Conservation (phyloP, 148 eudicot genomes). For the Cornus controversa region DNA sequence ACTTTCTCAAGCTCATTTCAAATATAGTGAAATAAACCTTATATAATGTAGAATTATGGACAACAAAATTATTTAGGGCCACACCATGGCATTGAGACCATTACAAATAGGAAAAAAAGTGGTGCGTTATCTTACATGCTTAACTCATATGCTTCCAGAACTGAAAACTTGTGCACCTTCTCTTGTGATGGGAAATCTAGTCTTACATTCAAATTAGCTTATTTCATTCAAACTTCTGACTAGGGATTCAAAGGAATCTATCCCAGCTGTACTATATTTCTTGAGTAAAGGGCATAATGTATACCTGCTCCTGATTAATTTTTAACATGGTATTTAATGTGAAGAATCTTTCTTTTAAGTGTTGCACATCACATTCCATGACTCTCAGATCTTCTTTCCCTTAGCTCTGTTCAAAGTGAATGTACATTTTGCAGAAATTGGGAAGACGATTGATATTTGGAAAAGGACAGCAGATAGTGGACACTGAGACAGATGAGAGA, state of each 20-base stretch:
- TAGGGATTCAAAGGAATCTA: neutral
- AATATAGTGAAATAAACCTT: neutral
- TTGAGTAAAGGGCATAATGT: neutral
- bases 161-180: neutral
- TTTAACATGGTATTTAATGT: neutral
- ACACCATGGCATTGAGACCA: neutral
- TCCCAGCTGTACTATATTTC: neutral
- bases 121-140: neutral
- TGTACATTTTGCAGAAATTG: conserved; percentile 62
- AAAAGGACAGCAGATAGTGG: conserved; percentile 38
- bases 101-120: neutral
- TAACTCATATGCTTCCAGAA: neutral
- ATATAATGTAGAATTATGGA: neutral
- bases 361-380: neutral
- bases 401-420: conserved; percentile 8
- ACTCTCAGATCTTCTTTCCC: neutral
- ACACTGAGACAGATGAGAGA: conserved; percentile 42
- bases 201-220: neutral
- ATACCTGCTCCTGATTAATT: neutral
- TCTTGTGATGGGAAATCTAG: neutral
- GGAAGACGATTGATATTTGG: conserved; percentile 68
- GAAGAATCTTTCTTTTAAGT: neutral
- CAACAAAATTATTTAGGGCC: neutral
- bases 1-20: neutral
- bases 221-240: neutral